A percentile compares a stretch with the other conserved stretches of the same genome.
phyloP scores from a whole-genome alignment of 2,329 filamentous ascomycete species.

The Hymenoscyphus fraxineus region DNA sequence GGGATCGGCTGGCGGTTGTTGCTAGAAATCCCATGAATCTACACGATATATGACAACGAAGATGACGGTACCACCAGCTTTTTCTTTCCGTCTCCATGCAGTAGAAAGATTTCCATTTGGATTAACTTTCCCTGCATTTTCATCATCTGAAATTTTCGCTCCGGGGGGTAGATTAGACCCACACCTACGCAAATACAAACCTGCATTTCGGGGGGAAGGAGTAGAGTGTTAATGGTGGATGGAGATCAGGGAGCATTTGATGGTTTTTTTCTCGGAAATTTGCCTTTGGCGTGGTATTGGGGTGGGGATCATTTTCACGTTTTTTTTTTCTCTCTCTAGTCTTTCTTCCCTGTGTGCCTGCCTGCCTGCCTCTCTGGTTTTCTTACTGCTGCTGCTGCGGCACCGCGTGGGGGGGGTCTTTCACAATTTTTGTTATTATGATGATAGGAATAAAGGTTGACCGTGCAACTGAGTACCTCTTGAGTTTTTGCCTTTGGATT shows the following conservation, averaged over 20 bases:
- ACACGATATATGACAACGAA: not conserved
- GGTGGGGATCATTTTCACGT: not conserved
- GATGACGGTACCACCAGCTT: not conserved
- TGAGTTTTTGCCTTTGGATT: not conserved
- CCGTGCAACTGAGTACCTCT: not conserved
- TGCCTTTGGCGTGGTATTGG: constrained; percentile 1
- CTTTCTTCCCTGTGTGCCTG: not conserved
- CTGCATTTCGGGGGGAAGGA: not conserved
- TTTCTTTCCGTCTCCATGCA: not conserved
- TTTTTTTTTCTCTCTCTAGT: not conserved
- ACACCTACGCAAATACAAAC: not conserved
- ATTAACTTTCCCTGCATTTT: not conserved
- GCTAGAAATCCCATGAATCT: constrained; percentile 56
- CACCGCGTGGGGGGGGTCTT: not conserved
- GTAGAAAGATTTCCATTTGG: constrained; percentile 1
- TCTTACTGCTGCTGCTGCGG: not conserved
- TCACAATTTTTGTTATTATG: constrained; percentile 2
- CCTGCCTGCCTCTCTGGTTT: not conserved
- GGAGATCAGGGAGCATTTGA: not conserved
- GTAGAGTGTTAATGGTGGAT: not conserved
- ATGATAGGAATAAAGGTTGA: constrained; percentile 4
- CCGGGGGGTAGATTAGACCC: not conserved
- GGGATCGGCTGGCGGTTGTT: constrained; percentile 82
- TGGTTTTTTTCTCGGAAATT: not conserved
- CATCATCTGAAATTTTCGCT: not conserved